Percentiles rank a stretch among this genome's conserved stretches.
Evolutionary conservation across 2,329 filamentous ascomycete species (phyloP).

Genomic region (Clathrospora elynae): DNA sequence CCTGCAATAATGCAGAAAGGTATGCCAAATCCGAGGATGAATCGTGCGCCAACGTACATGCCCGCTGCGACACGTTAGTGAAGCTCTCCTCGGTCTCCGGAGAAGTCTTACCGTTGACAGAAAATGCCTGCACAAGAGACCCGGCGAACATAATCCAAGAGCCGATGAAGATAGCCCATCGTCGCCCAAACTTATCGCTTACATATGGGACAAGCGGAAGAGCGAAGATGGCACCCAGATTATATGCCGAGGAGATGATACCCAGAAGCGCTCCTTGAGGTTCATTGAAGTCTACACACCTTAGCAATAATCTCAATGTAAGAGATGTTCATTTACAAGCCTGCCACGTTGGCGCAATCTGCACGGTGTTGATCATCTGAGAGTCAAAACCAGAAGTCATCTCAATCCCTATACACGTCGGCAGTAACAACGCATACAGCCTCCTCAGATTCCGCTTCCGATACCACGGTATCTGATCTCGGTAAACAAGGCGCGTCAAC

Average conservation of each 20-base stretch:
- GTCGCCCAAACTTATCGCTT: conserved; percentile 52
- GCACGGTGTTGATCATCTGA: conserved; percentile 42
- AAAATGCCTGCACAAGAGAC: conserved; percentile 35
- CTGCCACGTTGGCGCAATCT: conserved; percentile 37
- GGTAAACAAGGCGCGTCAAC: conserved; percentile 49
- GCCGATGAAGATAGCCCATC: conserved; percentile 49
- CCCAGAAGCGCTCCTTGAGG: conserved; percentile 46
- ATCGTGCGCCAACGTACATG: conserved; percentile 64
- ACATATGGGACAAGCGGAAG: conserved; percentile 46
- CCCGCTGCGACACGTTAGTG: conserved; percentile 22
- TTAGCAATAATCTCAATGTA: neutral
- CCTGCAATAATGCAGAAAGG: conserved; percentile 67
- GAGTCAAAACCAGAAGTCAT: conserved; percentile 44
- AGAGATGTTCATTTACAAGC: conserved; percentile 24
- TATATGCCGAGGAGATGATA: conserved; percentile 54
- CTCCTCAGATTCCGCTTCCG: conserved; percentile 44
- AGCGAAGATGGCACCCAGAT: conserved; percentile 47
- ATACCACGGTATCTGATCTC: conserved; percentile 50
- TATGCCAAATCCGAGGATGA: conserved; percentile 69
- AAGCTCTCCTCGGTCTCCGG: neutral
- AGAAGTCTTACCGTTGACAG: conserved; percentile 23
- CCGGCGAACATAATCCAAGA: conserved; percentile 54
- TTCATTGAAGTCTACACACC: conserved; percentile 31
- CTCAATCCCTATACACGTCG: conserved; percentile 43
- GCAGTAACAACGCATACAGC: conserved; percentile 44